phyloP scores from a whole-genome alignment of 2,329 filamentous ascomycete genomes.

The Zymoseptoria pseudotritici region DNA sequence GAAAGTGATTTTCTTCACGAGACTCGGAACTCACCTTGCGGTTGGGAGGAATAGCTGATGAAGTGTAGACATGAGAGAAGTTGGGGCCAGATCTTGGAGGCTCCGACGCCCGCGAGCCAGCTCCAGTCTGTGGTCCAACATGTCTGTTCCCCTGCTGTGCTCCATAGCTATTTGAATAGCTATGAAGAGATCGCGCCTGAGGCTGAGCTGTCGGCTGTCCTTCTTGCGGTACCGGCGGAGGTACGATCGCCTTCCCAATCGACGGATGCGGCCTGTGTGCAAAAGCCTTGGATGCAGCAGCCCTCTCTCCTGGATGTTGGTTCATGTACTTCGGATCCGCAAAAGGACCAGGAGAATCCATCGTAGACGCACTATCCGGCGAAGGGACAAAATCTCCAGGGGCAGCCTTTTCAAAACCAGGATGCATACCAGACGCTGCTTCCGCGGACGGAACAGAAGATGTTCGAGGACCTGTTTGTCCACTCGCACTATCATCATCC shows the following conservation, averaged over 20 bases:
- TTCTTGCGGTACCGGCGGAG: neutral
- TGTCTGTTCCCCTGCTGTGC: neutral
- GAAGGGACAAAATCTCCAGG: constrained; percentile 9
- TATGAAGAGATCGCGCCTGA: neutral
- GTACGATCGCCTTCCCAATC: neutral
- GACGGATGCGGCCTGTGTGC: neutral
- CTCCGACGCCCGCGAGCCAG: neutral
- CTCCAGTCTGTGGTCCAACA: neutral
- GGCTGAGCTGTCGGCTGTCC: neutral
- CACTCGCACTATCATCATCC: neutral
- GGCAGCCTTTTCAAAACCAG: neutral
- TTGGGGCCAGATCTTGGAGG: neutral
- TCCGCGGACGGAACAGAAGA: neutral
- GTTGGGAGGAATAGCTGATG: neutral
- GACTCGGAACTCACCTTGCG: neutral
- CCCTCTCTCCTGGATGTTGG: constrained; percentile 6
- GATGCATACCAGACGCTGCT: neutral
- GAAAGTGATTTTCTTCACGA: neutral
- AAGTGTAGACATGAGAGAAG: neutral
- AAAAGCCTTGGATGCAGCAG: neutral
- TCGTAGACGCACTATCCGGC: constrained; percentile 13
- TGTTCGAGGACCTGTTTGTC: neutral
- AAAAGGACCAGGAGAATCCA: constrained; percentile 17
- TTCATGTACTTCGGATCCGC: constrained; percentile 24
- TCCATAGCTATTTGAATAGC: neutral